Conservation (phyloP, 306 rosid genomes). For the Abrus precatorius region DNA sequence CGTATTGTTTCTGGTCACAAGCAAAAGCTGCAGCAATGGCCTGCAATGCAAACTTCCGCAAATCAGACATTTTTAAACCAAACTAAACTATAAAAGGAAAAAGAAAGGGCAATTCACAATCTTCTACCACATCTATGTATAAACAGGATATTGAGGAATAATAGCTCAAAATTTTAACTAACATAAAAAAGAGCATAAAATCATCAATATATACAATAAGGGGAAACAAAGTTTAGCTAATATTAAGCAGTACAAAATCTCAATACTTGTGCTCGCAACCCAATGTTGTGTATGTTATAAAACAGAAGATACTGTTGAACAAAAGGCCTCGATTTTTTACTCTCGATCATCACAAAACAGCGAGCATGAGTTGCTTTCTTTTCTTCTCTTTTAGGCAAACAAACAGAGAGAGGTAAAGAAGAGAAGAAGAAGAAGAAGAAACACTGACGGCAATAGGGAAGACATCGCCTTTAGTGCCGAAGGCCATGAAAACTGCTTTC, state of each 20-base stretch:
- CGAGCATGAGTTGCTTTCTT: not conserved
- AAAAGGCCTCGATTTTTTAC: not conserved
- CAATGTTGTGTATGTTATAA: not conserved
- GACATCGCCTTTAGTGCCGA: conserved; percentile 85
- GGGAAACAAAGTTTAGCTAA: not conserved
- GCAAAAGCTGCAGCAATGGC: conserved; percentile 86
- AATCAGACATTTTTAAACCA: not conserved
- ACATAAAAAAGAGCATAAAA: not conserved
- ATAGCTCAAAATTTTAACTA: not conserved
- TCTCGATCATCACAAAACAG: not conserved
- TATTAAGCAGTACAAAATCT: not conserved
- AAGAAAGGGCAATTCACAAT: not conserved
- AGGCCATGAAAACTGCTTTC: conserved; percentile 78
- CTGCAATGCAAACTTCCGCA: conserved; percentile 48
- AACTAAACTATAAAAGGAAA: conserved; percentile 14
- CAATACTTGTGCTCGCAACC: not conserved
- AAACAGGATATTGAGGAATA: not conserved
- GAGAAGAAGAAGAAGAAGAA: not conserved
- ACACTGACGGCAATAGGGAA: conserved; percentile 71
- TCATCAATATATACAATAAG: not conserved
- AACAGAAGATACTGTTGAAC: not conserved
- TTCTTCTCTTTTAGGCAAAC: not conserved
- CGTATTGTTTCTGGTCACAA: conserved; percentile 67
- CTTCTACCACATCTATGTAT: not conserved
- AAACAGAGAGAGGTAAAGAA: not conserved